Percentiles rank a stretch among this genome's conserved stretches.
Evolutionary conservation across 73 alveolate species (phyloP).

Genomic region (Tetrahymena thermophila): DNA sequence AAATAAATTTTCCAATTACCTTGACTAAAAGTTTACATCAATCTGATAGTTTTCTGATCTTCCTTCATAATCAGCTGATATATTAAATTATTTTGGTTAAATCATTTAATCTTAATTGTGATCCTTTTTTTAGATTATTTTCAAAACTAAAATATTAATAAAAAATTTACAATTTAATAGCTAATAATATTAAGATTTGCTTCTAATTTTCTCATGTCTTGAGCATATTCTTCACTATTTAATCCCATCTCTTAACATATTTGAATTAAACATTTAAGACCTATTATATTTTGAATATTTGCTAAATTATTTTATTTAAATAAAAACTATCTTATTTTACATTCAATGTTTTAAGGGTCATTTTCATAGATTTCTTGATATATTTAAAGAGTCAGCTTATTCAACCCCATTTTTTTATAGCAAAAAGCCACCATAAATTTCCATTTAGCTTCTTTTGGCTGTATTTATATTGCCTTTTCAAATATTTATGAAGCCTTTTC

Average conservation of each 20-base stretch:
- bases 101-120: no score
- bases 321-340: constrained; percentile 36
- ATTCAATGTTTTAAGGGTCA: constrained; percentile 83
- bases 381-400: constrained; percentile 14
- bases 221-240: constrained; percentile 32
- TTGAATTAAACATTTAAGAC: constrained; percentile 4
- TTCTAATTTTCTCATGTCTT: constrained; percentile 20
- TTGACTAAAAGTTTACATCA: no score
- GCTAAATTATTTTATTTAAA: neutral
- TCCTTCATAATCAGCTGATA: no score
- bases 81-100: no score
- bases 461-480: constrained; percentile 93
- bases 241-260: constrained; percentile 28
- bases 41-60: no score
- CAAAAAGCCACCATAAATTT: constrained; percentile 93
- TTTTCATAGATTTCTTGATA: constrained; percentile 72
- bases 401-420: constrained; percentile 76
- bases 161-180: neutral
- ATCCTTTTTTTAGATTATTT: no score
- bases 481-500: constrained; percentile 95
- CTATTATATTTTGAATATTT: neutral
- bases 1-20: no score
- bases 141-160: neutral
- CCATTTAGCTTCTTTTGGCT: constrained; percentile 95
- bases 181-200: neutral